Conservation (phyloP, 1,284 basidiomycete species). For the Cerioporus squamosus region DNA sequence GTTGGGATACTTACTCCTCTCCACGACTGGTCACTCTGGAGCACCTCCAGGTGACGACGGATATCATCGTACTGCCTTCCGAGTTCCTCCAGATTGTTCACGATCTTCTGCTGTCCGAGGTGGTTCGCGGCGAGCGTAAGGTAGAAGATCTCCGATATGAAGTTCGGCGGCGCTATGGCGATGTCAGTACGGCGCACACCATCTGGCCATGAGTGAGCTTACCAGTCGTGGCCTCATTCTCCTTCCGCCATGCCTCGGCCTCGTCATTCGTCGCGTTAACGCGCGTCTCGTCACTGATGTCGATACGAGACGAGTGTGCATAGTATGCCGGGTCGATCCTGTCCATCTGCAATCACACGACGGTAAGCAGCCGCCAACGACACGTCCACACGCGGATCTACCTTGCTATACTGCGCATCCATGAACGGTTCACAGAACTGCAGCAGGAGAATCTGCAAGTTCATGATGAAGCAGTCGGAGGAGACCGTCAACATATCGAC, state of each 20-base stretch:
- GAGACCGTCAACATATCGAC: slow-evolving; percentile 88
- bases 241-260: slow-evolving; percentile 71
- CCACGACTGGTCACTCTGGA: slow-evolving; percentile 80
- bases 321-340: slow-evolving; percentile 90
- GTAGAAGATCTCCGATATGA: slow-evolving; percentile 97
- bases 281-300: slow-evolving; percentile 86
- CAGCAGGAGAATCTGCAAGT: slow-evolving; percentile 82
- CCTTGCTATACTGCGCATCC: slow-evolving; percentile 91
- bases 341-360: slow-evolving; percentile 68
- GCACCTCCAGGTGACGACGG: slow-evolving; percentile 77
- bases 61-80: slow-evolving; percentile 79
- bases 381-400: slow-evolving; percentile 32
- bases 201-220: background rate
- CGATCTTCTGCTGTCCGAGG: slow-evolving; percentile 83
- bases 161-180: slow-evolving; percentile 69
- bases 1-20: slow-evolving; percentile 62
- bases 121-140: slow-evolving; percentile 85
- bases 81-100: slow-evolving; percentile 73
- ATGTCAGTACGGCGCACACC: background rate
- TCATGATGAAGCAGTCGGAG: slow-evolving; percentile 93
- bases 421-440: slow-evolving; percentile 97
- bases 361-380: background rate
- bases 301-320: slow-evolving; percentile 70
- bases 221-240: slow-evolving; percentile 52
- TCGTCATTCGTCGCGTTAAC: slow-evolving; percentile 91